Conservation (phyloP, 148 eudicot genomes). For the Rhododendron simsii region DNA sequence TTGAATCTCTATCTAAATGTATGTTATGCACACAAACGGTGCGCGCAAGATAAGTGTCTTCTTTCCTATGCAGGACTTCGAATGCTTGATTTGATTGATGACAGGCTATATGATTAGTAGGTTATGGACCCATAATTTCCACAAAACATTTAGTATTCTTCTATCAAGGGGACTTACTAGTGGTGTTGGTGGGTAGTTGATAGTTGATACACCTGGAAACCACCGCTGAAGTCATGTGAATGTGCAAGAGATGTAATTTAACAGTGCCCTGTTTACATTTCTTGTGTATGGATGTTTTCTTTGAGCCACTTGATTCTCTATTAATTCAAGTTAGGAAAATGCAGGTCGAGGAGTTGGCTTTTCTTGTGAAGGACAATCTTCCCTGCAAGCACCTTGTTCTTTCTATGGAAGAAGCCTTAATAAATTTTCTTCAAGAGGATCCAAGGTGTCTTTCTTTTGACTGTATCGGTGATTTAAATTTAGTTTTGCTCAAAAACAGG, state of each 20-base stretch:
- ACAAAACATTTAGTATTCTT: not conserved
- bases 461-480: not conserved
- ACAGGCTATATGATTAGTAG: not conserved
- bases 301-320: not conserved
- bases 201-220: not conserved
- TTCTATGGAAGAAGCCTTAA: slow-evolving; percentile 69
- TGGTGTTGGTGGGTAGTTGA: not conserved
- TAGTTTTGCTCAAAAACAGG: not conserved
- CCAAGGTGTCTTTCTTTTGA: slow-evolving; percentile 42
- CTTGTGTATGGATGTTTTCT: not conserved
- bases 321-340: slow-evolving; percentile 2
- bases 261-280: not conserved
- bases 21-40: not conserved
- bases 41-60: not conserved
- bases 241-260: not conserved
- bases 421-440: slow-evolving; percentile 66
- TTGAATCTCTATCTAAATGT: not conserved
- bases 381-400: slow-evolving; percentile 84
- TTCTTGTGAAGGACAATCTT: slow-evolving; percentile 74
- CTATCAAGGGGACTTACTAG: not conserved
- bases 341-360: slow-evolving; percentile 97
- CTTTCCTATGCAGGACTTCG: not conserved
- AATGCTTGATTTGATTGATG: not conserved
- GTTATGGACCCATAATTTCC: not conserved
- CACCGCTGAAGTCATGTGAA: not conserved